Evolutionary conservation across 2,329 filamentous ascomycete species (phyloP).

Genomic region (Aspergillus flavus): DNA sequence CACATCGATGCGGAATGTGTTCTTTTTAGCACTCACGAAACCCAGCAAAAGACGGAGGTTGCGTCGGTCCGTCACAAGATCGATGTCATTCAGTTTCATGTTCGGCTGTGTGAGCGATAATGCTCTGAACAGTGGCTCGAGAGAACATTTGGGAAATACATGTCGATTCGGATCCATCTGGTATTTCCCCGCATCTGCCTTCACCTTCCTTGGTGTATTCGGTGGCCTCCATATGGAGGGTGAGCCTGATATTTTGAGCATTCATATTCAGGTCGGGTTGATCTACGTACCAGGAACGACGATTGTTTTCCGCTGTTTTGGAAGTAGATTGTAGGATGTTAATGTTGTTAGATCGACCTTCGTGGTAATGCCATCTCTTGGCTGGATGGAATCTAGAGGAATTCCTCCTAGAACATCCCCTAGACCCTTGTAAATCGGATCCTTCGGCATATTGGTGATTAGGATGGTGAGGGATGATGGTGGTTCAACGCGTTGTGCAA

Average conservation of each 20-base stretch:
- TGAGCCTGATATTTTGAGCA: not conserved
- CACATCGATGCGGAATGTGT: not conserved
- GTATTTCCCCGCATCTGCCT: not conserved
- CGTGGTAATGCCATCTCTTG: not conserved
- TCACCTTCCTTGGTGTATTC: not conserved
- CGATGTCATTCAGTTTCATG: not conserved
- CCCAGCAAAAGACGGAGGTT: not conserved
- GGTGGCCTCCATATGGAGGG: not conserved
- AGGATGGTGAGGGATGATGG: not conserved
- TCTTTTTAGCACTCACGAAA: not conserved
- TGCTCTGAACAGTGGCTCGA: not conserved
- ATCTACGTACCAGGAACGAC: not conserved
- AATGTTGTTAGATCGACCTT: not conserved
- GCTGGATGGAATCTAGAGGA: not conserved
- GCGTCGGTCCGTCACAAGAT: not conserved
- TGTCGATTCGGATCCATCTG: not conserved
- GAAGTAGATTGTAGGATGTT: not conserved
- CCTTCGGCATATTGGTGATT: not conserved
- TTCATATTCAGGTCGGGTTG: not conserved
- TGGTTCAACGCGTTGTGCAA: not conserved
- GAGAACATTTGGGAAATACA: not conserved
- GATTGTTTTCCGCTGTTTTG: not conserved
- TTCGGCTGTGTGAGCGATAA: not conserved
- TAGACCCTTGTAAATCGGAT: not conserved
- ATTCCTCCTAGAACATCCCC: not conserved